Base-by-base conservation (phyloP, 1,284 basidiomycete genomes). In the Moesziomyces sp. region DNA sequence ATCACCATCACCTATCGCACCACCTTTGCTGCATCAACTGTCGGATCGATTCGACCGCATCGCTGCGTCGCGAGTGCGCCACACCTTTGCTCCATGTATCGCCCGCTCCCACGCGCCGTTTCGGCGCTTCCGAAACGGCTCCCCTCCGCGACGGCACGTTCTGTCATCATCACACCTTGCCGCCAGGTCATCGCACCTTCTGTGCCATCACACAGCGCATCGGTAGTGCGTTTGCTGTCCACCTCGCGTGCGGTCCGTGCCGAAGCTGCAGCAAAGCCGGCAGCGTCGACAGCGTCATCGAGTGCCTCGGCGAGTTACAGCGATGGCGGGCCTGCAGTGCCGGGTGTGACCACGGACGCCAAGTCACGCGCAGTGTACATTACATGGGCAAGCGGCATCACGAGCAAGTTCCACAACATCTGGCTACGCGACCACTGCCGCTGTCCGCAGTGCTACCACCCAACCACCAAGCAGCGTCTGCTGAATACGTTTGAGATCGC, bases 401-500 rank as follows among this genome's bases (percentile, higher is more conserved):
- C 67, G 11, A 62, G 61, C 58, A 56, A 58, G 23, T 77, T 70
- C 80, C 90, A 92, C 82, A 87, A 91, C 79, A 86, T 91, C 46
- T 92, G 90, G 89, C 85, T 93, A 24, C 86, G 90, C 13, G 92
- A 93, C 82, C 95, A 98, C 81, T 99, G 96, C 82, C 88, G 94
- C 35, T 97, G 94, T 84, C 85, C 91, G 0, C 85, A 89, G 51
- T 97, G 94, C 85, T 96, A 92, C 82, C 96, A 98, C 85, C 86
- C 91, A 0, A 85, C 90, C 62, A 98, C 96, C 10, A 96, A 94
- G 83, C 96, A 98, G 84, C 88, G 96, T 11, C 85, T 97, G 13
- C 87, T 94, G 51, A 90, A 93, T 78, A 93, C 95, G 0, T 93
- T 91, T 67, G 89, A 95, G 92, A 92, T 97, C 50, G 90, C 92